Evolutionary conservation across 2,329 filamentous ascomycete species (phyloP), one percentile per base, ranked within the genome.

Genomic region (Talaromyces sp.): DNA sequence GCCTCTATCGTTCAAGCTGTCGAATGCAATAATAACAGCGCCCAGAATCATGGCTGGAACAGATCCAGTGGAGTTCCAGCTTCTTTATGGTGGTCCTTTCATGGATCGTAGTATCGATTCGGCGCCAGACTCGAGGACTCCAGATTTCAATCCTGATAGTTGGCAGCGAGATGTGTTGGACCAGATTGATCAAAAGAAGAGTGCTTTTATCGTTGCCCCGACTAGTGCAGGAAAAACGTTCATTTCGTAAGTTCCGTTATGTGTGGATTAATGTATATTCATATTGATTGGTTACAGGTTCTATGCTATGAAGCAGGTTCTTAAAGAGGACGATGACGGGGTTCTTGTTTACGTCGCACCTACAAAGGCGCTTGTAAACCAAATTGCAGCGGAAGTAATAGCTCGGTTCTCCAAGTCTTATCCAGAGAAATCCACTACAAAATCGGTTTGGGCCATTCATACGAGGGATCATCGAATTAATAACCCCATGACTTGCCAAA

Each of bases 161-260:
- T 94, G 90, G 91, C 90, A 94, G 75, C 80, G 88, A 63, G 81
- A 86, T 43, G 90, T 93, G 0, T 81, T 94, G 0, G 89, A 94
- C 67, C 85, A 86, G 45, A 88, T 93, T 43, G 90, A 94, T 73
- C 0, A 82, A 90, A 62, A 85, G 87, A 68, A 92, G 89, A 69
- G 78, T 92, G 0, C 47, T 31, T 88, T 93, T 65, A 89, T 92
- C 0, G 87, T 93, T 9, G 90, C 90, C 0, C 90, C 90, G 0
- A 94, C 90, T 0, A 91, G 88, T 27, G 88, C 91, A 0, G 91
- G 91, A 68, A 94, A 93, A 75, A 94, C 90, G 0, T 94, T 93
- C 74, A 93, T 93, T n/a, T 64, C 87, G 73, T 75, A 62, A 70
- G 73, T 70, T 14, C 11, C 2, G 7, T 10, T 11, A 0, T 3